A percentile compares a stretch with the other conserved stretches of the same genome.
Conservation (phyloP, 495 filamentous ascomycete species). For the Tuber magnatum region DNA sequence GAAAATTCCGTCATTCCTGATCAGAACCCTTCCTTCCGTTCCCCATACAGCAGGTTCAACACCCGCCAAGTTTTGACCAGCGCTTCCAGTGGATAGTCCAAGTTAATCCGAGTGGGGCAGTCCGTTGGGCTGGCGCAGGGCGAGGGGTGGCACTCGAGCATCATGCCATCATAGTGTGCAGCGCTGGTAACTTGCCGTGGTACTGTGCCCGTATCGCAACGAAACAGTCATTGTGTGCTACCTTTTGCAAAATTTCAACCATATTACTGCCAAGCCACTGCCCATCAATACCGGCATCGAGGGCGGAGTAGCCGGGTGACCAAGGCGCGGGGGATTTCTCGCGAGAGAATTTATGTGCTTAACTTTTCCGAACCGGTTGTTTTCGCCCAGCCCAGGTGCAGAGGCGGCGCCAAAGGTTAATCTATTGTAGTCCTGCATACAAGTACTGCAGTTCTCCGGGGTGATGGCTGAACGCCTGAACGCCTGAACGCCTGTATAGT, state of each 20-base stretch:
- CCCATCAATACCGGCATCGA: not conserved
- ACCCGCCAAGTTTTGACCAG: not conserved
- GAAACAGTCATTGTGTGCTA: not conserved
- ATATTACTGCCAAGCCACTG: not conserved
- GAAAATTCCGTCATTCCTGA: not conserved
- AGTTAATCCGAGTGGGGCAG: no score
- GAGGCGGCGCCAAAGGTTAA: not conserved
- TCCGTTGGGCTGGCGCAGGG: no score
- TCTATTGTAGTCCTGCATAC: not conserved
- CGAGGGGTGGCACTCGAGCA: no score
- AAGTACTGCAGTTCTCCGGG: not conserved
- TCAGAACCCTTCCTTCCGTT: not conserved
- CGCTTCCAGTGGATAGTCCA: not conserved
- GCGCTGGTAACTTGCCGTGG: no score
- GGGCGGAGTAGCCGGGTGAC: not conserved
- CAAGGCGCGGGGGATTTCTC: not conserved
- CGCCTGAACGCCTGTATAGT: no score
- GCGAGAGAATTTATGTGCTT: not conserved
- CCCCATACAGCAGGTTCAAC: not conserved
- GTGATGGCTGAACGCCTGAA: not conserved
- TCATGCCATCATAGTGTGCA: no score
- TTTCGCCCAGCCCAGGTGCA: not conserved
- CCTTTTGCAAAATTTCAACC: not conserved
- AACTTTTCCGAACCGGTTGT: not conserved
- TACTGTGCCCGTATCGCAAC: not conserved